Evolutionary conservation across 2,329 filamentous ascomycete species (phyloP), one percentile per base, ranked within the genome.

Genomic region (Colletotrichum neosansevieriae): DNA sequence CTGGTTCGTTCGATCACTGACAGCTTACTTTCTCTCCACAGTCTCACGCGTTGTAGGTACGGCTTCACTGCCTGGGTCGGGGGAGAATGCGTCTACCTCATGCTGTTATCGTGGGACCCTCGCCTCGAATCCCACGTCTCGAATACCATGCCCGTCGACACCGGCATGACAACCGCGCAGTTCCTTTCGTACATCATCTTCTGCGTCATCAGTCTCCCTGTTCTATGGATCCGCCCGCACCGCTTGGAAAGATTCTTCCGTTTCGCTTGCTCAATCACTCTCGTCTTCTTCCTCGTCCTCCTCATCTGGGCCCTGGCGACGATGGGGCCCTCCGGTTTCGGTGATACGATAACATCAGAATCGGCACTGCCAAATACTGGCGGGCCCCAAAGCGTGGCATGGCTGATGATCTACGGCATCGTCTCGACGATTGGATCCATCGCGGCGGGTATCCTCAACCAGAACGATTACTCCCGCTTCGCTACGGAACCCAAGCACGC

Each of bases 31-130:
- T 6, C 21, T 34, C 32, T 4, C 34, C 19, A 24, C 17, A 65
- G 71, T 72, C 32, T 13, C 9, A 34, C 44, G 7, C 4, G 50
- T 50, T 44, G 53, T 29, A 79, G 79, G 79, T 81, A 81, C 59
- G 81, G 78, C 15, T 82, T 84, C 64, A 81, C 83, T 58, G 79
- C 81, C 4, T 84, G 81, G 80, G 79, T 83, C 45, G 83, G 83
- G 12, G 82, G 82, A 3, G 76, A 82, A 72, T 84, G 81, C 56
- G 70, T 83, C 62, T 82, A 84, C 58, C 76, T 84, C 50, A 81
- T 82, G 58, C 75, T 85, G 5, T 78, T 81, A 11, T 81, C 83
- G 2, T 81, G 82, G 73, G 81, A 81, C 71, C 82, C 82, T 11
- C 75, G 76, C 7, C 75, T 83, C 38, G 81, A 83, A 61, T 56